A percentile compares a stretch with the other conserved stretches of the same genome.
These are phyloP conservation scores for Flaveria brownii DNA, from an alignment of 129 eudicot species.

Conservation along the genomic window DNA sequence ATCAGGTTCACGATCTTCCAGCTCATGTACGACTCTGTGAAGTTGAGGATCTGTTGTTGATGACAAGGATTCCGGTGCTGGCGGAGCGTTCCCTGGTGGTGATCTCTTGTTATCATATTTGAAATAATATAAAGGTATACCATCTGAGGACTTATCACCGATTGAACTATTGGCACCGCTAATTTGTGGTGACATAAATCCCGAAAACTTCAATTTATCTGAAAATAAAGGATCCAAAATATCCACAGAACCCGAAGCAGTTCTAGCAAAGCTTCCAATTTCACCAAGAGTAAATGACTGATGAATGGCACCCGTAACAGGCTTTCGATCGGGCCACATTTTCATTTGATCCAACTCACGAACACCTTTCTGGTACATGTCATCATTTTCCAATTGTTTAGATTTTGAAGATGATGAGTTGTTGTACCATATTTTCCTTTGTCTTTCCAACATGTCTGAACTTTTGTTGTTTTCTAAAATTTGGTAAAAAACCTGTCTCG, in stretches of 20 bases:
- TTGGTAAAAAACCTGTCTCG: slow-evolving; percentile 68
- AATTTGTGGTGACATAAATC: slow-evolving; percentile 86
- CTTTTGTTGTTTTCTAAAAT: slow-evolving; percentile 74
- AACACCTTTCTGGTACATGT: slow-evolving; percentile 47
- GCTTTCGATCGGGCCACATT: slow-evolving; percentile 65
- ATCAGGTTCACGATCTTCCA: slow-evolving; percentile 74
- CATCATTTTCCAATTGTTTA: slow-evolving; percentile 56
- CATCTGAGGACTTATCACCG: slow-evolving; percentile 77
- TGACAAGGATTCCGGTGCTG: slow-evolving; percentile 63
- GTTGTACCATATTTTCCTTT: slow-evolving; percentile 95
- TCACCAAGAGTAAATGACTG: slow-evolving; percentile 46
- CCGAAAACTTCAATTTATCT: slow-evolving; percentile 80
- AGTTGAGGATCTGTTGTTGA: slow-evolving; percentile 50
- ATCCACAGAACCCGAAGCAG: slow-evolving; percentile 49
- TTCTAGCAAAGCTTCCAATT: slow-evolving; percentile 50
- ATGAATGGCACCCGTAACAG: slow-evolving; percentile 31
- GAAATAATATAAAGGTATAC: slow-evolving; percentile 84
- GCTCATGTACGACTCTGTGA: slow-evolving; percentile 94
- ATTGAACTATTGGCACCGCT: slow-evolving; percentile 55
- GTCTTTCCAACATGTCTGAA: slow-evolving; percentile 98
- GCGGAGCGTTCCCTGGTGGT: slow-evolving; percentile 40
- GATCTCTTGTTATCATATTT: slow-evolving; percentile 62
- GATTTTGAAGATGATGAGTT: slow-evolving; percentile 68
- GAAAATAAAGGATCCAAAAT: slow-evolving; percentile 56
- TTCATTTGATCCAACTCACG: slow-evolving; percentile 71